Percentiles rank a stretch among this genome's conserved stretches.
These are phyloP conservation scores for Geopyxis carbonaria DNA, from an alignment of 495 filamentous ascomycete genomes.

Conservation along the genomic window DNA sequence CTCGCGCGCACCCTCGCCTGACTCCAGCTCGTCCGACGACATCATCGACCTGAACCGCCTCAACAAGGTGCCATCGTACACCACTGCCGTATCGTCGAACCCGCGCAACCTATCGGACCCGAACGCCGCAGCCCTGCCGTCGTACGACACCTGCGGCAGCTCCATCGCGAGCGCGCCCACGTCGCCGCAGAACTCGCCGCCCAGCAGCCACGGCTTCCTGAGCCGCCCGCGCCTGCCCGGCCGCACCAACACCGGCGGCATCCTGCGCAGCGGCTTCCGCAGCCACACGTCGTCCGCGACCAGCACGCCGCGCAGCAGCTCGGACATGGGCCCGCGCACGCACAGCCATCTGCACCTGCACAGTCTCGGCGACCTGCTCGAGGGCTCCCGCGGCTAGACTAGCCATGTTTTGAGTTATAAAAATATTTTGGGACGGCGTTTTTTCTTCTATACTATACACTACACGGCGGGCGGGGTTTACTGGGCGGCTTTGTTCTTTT, in stretches of 20 bases:
- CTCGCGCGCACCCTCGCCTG: background rate
- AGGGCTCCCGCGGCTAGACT: too few species aligned
- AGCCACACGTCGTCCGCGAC: background rate
- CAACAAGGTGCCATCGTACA: conserved; percentile 64
- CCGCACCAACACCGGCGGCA: background rate
- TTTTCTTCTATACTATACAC: too few species aligned
- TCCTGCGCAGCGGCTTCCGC: background rate
- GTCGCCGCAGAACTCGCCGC: conserved; percentile 1
- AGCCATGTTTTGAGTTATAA: too few species aligned
- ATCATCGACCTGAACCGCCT: conserved; percentile 44
- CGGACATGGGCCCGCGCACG: background rate
- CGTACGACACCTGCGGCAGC: background rate
- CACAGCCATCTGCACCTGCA: background rate
- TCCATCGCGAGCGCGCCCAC: background rate
- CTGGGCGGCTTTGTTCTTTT: too few species aligned
- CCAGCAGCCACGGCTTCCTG: background rate
- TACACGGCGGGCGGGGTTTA: too few species aligned
- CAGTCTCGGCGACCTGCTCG: conserved; percentile 2
- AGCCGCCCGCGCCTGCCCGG: background rate
- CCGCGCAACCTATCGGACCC: conserved; percentile 28
- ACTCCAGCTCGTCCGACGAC: conserved; percentile 25
- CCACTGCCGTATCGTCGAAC: conserved; percentile 50
- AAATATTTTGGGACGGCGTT: too few species aligned
- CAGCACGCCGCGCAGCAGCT: background rate
- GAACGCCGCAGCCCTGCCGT: background rate